These are phyloP conservation scores for Salix caprea DNA, from an alignment of 345 rosid species.

Conservation along the genomic window DNA sequence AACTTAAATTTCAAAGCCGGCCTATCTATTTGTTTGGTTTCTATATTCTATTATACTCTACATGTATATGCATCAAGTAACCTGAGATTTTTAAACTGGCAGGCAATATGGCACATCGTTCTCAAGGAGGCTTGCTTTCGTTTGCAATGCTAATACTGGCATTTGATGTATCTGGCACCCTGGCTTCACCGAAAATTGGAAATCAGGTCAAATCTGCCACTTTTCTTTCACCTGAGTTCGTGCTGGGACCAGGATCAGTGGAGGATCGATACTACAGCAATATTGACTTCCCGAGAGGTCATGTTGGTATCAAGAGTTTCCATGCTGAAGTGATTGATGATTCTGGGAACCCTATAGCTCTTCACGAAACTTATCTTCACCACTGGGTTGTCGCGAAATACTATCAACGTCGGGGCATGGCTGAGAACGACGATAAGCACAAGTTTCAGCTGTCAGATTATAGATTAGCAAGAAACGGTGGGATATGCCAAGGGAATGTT, in stretches of 20 bases:
- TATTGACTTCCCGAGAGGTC: slow-evolving; percentile 79
- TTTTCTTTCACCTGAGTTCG: slow-evolving; percentile 67
- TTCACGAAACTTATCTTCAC: slow-evolving; percentile 84
- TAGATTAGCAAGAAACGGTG: slow-evolving; percentile 41
- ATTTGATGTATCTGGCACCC: neutral
- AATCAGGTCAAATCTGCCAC: slow-evolving; percentile 42
- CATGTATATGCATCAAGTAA: neutral
- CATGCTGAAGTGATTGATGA: slow-evolving; percentile 68
- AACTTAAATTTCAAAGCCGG: too few species aligned
- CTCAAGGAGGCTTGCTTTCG: neutral
- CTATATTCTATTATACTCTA: too few species aligned
- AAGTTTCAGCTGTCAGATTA: slow-evolving; percentile 20
- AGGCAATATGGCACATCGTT: slow-evolving; percentile 16
- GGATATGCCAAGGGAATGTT: slow-evolving; percentile 45
- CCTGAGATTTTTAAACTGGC: neutral
- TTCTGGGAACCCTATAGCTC: slow-evolving; percentile 60
- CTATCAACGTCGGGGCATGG: slow-evolving; percentile 29
- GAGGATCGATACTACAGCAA: slow-evolving; percentile 40
- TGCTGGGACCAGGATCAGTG: slow-evolving; percentile 76
- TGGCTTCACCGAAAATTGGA: slow-evolving; percentile 18
- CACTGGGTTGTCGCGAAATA: slow-evolving; percentile 71
- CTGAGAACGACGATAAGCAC: neutral
- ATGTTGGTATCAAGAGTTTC: slow-evolving; percentile 66
- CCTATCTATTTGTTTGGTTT: too few species aligned
- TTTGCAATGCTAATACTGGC: neutral